These are phyloP conservation scores for Venturiaceae sp. DNA, from an alignment of 2,329 filamentous ascomycete species.

Conservation along the genomic window DNA sequence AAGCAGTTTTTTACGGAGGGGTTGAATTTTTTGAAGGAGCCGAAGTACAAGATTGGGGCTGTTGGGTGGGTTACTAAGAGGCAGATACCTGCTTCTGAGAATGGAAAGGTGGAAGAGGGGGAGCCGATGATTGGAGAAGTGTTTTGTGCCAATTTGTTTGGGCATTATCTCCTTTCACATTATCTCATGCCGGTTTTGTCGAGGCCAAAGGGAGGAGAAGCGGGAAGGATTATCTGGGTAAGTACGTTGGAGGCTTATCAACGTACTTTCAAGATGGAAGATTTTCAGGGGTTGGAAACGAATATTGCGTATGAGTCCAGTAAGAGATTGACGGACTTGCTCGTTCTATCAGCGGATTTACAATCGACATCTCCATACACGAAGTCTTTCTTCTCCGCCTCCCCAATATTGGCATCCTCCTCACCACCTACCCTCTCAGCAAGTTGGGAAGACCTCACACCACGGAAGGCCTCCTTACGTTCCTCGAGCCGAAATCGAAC, in stretches of 20 bases:
- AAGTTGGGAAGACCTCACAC: neutral
- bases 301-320: conserved; percentile 68
- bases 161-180: conserved; percentile 84
- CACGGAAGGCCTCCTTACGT: conserved; percentile 4
- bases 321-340: conserved; percentile 78
- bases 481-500: neutral
- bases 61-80: conserved; percentile 44
- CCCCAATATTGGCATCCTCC: conserved; percentile 9
- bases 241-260: conserved; percentile 65
- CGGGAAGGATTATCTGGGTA: conserved; percentile 73
- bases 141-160: conserved; percentile 89
- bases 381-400: conserved; percentile 45
- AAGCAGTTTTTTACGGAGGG: conserved; percentile 52
- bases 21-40: conserved; percentile 66
- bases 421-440: neutral
- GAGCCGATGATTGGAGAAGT: conserved; percentile 65
- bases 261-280: conserved; percentile 50
- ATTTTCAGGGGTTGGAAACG: conserved; percentile 64
- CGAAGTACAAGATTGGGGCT: conserved; percentile 61
- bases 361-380: conserved; percentile 52
- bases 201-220: conserved; percentile 28
- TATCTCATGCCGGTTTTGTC: conserved; percentile 64
- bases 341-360: conserved; percentile 64
- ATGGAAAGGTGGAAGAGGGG: conserved; percentile 11
- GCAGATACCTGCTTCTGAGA: conserved; percentile 32